Base-by-base conservation (phyloP, 306 rosid genomes). In the Alnus glutinosa region DNA sequence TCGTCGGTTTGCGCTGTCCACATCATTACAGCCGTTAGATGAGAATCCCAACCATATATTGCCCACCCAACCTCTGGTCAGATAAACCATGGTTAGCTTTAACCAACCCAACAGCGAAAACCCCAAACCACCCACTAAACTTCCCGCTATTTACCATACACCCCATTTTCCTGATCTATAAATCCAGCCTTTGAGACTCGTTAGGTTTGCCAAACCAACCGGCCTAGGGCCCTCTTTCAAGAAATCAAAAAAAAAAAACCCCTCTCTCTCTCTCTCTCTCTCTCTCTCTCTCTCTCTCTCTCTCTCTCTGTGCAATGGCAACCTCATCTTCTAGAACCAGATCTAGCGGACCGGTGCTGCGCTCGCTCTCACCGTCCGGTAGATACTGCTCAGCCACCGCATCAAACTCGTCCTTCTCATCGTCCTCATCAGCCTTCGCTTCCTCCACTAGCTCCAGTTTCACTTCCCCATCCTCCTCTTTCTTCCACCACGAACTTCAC, bases 201-300 rank as follows among this genome's bases (percentile, higher is more conserved):
- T 58, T 79, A 82, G 97, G 98, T 93, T 96, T 96, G 99, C 97
- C 96, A 89, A 96, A 96, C 82, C 92, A 80, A 87, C 62, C 70
- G 85, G 94, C 91, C 87, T 77, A 78, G 62, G 94, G 99, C 87
- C 82, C 79, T 84, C 80, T 30, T 49, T 0, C 16, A 83, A 83
- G 76, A 52, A 51, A 50, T 8, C 12, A 7, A 46, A 28, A 5
- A 42, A 14, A 19, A 71, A 2, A 1, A 51, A 34, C 9, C 0
- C 10, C 9, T 4, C 28, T 23, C 28, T 23, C n/a, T 7, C 4
- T 42, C 66, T 68, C 10, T 52, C 42, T n/a, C 28, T 39, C 18
- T 14, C 0, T 36, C 3, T 2, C 36, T 28, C 10, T 1, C 6
- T 7, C 4, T 42, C 66, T 68, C 10, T 52, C 42, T n/a, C 28